These are phyloP conservation scores for Asterochloris sp. DNA, from an alignment of 139 green algal genomes.

Conservation along the genomic window DNA sequence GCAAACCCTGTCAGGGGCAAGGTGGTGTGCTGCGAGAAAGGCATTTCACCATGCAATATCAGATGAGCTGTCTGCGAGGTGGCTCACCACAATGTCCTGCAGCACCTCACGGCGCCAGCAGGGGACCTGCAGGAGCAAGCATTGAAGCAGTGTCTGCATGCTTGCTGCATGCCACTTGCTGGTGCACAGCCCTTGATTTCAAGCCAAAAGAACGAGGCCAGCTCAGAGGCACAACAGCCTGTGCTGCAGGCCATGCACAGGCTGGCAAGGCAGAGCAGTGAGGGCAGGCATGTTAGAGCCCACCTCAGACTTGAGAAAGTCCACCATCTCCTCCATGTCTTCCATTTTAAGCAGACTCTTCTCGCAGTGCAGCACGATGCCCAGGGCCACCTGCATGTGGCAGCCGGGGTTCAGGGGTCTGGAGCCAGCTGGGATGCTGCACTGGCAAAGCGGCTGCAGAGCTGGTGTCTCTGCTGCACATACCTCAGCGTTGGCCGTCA, in stretches of 20 bases:
- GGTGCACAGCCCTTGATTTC: neutral
- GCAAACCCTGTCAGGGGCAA: no score
- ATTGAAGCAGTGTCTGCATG: neutral
- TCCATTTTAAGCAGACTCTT: slow-evolving; percentile 38
- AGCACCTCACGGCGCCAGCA: neutral
- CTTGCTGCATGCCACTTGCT: neutral
- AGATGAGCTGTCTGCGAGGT: no score
- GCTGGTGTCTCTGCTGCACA: no score
- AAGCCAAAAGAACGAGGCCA: neutral
- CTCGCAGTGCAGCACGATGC: slow-evolving; percentile 40
- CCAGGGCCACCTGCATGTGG: slow-evolving; percentile 42
- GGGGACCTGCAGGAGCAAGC: neutral
- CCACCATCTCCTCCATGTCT: slow-evolving; percentile 68
- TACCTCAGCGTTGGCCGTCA: no score
- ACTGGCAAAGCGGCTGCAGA: no score
- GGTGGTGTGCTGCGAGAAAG: no score
- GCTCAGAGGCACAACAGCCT: neutral
- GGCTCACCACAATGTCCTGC: slow-evolving; percentile 1
- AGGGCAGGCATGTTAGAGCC: slow-evolving; percentile 22
- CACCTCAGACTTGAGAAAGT: slow-evolving; percentile 58
- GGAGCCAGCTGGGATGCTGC: no score
- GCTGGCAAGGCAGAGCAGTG: neutral
- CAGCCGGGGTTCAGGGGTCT: no score
- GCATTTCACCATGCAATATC: no score
- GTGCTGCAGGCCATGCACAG: neutral